These are phyloP conservation scores for Protomyces inundatus DNA, from an alignment of 1,139 yeast species.

Conservation along the genomic window DNA sequence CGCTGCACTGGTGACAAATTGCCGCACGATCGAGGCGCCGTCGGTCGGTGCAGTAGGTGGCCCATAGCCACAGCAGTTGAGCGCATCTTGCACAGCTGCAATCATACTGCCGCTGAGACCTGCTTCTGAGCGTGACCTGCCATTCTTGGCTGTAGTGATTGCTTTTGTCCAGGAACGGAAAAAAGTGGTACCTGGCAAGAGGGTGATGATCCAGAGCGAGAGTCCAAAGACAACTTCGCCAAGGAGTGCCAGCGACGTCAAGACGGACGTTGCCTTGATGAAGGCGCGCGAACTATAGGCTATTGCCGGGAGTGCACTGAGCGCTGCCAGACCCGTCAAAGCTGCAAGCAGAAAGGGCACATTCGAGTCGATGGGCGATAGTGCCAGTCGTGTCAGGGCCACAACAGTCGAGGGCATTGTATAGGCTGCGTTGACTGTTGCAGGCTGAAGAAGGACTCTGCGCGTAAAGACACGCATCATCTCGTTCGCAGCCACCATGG, in stretches of 20 bases:
- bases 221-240: constrained; percentile 5
- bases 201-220: constrained; percentile 17
- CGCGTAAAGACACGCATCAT: neutral
- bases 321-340: neutral
- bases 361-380: constrained; percentile 3
- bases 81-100: constrained; percentile 1
- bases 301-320: neutral
- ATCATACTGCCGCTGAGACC: neutral
- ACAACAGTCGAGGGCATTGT: neutral
- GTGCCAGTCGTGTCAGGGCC: neutral
- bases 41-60: neutral
- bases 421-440: neutral
- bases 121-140: neutral
- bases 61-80: constrained; percentile 19
- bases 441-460: neutral
- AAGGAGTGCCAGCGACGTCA: neutral
- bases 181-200: neutral
- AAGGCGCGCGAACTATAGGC: neutral
- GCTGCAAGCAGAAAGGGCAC: neutral
- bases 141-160: neutral
- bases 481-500: neutral
- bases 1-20: neutral
- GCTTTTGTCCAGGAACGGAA: neutral
- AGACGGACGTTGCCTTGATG: neutral
- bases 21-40: neutral